Evolutionary conservation across 2,329 filamentous ascomycete species (phyloP).

Genomic region (Raffaelea arxii): DNA sequence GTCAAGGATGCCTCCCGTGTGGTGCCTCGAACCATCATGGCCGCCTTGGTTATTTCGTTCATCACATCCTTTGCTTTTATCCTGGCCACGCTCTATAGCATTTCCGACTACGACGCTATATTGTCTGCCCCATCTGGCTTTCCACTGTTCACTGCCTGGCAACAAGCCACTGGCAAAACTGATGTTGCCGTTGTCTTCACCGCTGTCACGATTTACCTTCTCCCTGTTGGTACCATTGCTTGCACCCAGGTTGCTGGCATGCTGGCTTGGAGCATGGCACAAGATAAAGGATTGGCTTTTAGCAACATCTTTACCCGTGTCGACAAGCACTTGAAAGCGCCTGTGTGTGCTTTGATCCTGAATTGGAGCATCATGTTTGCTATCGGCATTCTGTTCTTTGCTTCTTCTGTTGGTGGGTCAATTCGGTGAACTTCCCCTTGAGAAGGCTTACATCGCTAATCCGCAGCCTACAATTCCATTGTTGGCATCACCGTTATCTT

Average conservation of each 20-base stretch:
- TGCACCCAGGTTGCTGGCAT: not conserved
- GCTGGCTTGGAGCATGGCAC: not conserved
- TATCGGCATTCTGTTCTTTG: not conserved
- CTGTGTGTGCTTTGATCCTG: not conserved
- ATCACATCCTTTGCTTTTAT: not conserved
- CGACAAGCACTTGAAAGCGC: not conserved
- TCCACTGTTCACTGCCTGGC: not conserved
- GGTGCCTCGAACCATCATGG: not conserved
- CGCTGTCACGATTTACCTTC: not conserved
- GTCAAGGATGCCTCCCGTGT: not conserved
- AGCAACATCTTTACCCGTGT: not conserved
- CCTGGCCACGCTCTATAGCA: not conserved
- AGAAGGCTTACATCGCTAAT: too few relatives aligned
- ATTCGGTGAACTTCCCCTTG: too few relatives aligned
- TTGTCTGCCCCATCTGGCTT: not conserved
- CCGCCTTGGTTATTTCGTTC: not conserved
- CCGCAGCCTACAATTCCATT: not conserved
- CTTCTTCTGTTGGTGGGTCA: not conserved
- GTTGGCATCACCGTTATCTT: not conserved
- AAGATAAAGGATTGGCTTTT: not conserved
- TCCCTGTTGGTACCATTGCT: not conserved
- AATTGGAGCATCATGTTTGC: not conserved
- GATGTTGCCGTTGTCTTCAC: not conserved
- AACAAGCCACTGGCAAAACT: not conserved
- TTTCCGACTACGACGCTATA: not conserved